Base-by-base conservation (phyloP, 768 basidiomycete species). In the Rhodotorula babjevae region DNA sequence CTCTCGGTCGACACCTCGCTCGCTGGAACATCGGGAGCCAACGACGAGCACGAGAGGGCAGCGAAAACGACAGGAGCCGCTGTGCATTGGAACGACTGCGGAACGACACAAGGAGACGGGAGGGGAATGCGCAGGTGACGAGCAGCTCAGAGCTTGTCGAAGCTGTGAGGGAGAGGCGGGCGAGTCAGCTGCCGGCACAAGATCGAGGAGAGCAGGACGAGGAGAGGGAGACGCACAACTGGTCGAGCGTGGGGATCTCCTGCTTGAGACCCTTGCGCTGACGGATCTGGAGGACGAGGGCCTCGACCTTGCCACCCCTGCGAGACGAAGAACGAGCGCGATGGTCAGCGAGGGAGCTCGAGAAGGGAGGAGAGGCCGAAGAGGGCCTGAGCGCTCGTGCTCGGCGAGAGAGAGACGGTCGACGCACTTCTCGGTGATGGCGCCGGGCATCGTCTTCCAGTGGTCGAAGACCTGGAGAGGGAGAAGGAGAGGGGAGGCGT, bases 241-340 rank as follows among this genome's bases (percentile, higher is more conserved):
- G 44, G 62, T 69, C 67, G 55, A 67, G 59, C 67, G 89, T 60
- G 58, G 93, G 93, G 67, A 94, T 89, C 21, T 95, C 93, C 78
- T 90, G 89, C 91, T 93, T 95, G 82, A 96, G 90, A 85, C 93
- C 93, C 84, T 98, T 99, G 84, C 96, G 88, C 36, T 83, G 85
- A 81, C 95, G 90, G 83, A 99, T 92, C 78, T 82, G 82, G 74
- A 81, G 87, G 59, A 92, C 92, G 69, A 97, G 83, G 61, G 89
- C 19, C 46, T 50, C 47, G 12, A 33, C 46, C 61, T 62, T 62
- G 61, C 47, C 46, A 18, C 47, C 47, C 31, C 36, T 40, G 50
- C 50, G 9, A 9, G 23, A 25, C n/a, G n/a, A n/a, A n/a, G n/a
- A n/a, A n/a, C n/a, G n/a, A n/a, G n/a, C n/a, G n/a, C n/a, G n/a